Percentiles rank a stretch among this genome's conserved stretches.
Conservation (phyloP, 2,329 filamentous ascomycete species). For the Leptoxyphium fumago region DNA sequence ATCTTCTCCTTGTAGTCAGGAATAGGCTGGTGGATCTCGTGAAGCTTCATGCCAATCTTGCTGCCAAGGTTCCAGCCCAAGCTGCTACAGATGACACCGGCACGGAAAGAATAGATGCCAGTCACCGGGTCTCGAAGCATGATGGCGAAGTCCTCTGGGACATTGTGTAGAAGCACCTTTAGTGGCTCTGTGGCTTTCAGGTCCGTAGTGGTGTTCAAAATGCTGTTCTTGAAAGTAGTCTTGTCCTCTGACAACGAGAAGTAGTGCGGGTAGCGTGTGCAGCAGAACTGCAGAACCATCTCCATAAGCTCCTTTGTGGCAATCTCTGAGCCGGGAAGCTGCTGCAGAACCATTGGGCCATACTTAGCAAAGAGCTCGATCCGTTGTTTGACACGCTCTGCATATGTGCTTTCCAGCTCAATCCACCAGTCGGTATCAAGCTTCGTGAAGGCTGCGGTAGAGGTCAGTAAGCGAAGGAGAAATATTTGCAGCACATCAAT, state of each 20-base stretch:
- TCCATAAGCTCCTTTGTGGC: slow-evolving; percentile 81
- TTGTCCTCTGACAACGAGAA: slow-evolving; percentile 46
- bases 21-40: slow-evolving; percentile 58
- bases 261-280: slow-evolving; percentile 58
- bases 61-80: slow-evolving; percentile 64
- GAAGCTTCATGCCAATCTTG: slow-evolving; percentile 57
- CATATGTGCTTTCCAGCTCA: slow-evolving; percentile 67
- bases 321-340: slow-evolving; percentile 59
- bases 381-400: slow-evolving; percentile 51
- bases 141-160: slow-evolving; percentile 74
- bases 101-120: slow-evolving; percentile 60
- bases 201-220: slow-evolving; percentile 48
- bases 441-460: slow-evolving; percentile 51
- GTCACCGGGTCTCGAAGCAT: slow-evolving; percentile 56
- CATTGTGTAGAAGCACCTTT: slow-evolving; percentile 55
- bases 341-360: slow-evolving; percentile 48
- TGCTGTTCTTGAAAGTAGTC: slow-evolving; percentile 49
- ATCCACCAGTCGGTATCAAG: slow-evolving; percentile 77
- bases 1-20: slow-evolving; percentile 82
- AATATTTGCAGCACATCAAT: background rate
- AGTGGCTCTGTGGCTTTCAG: slow-evolving; percentile 51
- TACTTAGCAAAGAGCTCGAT: slow-evolving; percentile 49
- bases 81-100: slow-evolving; percentile 63
- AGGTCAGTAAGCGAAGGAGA: slow-evolving; percentile 3
- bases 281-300: slow-evolving; percentile 68